Percentiles rank a stretch among this genome's conserved stretches.
phyloP scores from a whole-genome alignment of 2,329 filamentous ascomycete species.

The Exophiala phaeomuriformis region DNA sequence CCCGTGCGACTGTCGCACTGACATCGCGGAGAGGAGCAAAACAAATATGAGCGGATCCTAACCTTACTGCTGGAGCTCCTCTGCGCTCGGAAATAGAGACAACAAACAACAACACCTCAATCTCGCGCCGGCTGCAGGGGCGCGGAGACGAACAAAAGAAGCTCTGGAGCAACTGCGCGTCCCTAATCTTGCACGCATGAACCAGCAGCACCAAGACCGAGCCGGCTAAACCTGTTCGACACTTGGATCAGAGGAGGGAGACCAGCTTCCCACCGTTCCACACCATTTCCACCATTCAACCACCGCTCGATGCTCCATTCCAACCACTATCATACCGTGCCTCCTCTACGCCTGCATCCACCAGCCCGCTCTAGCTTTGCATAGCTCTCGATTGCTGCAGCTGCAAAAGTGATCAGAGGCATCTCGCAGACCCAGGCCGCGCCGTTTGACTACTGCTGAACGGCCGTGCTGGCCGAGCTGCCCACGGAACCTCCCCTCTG shows the following conservation, averaged over 20 bases:
- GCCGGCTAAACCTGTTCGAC: conserved; percentile 20
- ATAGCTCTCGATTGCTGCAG: conserved; percentile 12
- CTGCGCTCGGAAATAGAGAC: not conserved
- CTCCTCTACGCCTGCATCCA: conserved; percentile 13
- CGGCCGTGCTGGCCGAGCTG: not conserved
- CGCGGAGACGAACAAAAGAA: conserved; percentile 3
- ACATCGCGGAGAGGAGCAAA: too few species aligned
- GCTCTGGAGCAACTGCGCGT: not conserved
- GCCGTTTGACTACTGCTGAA: too few species aligned
- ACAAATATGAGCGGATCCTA: too few species aligned
- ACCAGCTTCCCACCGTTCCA: conserved; percentile 17
- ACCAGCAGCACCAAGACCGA: conserved; percentile 21
- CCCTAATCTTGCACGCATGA: conserved; percentile 21
- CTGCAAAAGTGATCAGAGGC: conserved; percentile 11
- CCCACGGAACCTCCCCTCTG: conserved; percentile 19
- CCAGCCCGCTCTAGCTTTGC: conserved; percentile 22
- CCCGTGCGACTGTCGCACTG: not conserved
- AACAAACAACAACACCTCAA: not conserved
- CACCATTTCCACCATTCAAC: not conserved
- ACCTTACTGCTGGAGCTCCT: conserved; percentile 1
- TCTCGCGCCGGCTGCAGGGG: conserved; percentile 18
- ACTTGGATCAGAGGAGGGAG: conserved; percentile 19
- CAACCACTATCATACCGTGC: conserved; percentile 12
- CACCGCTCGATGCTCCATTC: conserved; percentile 9
- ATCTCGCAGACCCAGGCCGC: conserved; percentile 8